Base-by-base conservation (phyloP, 176 grass and related monocot genomes). In the Aegilops speltoides region DNA sequence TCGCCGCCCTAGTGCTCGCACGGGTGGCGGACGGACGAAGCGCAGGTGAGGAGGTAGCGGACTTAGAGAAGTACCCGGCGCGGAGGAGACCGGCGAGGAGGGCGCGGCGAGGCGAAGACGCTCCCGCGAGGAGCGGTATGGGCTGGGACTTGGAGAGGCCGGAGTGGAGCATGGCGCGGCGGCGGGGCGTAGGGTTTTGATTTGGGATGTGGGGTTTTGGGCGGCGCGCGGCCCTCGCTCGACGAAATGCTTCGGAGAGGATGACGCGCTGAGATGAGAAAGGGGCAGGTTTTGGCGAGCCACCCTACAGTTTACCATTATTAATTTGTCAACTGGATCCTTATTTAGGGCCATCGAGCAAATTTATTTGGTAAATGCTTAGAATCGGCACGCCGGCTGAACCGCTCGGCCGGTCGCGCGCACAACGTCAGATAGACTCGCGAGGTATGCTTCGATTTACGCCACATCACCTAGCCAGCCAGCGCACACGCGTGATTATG, bases 101-200 rank as follows among this genome's bases (percentile, higher is more conserved):
- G 76, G 40, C 70, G 65, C 74, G 80, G 12, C 66, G 64, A 22
- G 80, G 86, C 34, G 85, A 84, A 24, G 80, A 87, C 37, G 71
- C 86, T n/a, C 59, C 81, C 64, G 73, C 85, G 25, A 93, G 81
- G 63, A 91, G 89, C 40, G 89, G 94, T 20, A 95, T 14, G 20
- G 81, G 84, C 2, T 88, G 89, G 73, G 87, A 78, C 34, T 90
- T 99, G 79, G 89, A 77, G 82, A 99, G 87, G 71, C 88, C 77
- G 63, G 85, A 87, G 82, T 96, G 91, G 54, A 90, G 89, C 90
- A 99, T 95, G 78, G 77, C 72, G 46, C 79, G 17, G 46, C 33
- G 38, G 73, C 41, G 68, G 77, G 19, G 78, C 5, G 64, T 61
- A 73, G 78, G 85, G 75, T 82, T 91, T 83, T 26, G 86, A 34